Conservation (phyloP, 2,329 filamentous ascomycete species). For the Claviceps spartinae region DNA sequence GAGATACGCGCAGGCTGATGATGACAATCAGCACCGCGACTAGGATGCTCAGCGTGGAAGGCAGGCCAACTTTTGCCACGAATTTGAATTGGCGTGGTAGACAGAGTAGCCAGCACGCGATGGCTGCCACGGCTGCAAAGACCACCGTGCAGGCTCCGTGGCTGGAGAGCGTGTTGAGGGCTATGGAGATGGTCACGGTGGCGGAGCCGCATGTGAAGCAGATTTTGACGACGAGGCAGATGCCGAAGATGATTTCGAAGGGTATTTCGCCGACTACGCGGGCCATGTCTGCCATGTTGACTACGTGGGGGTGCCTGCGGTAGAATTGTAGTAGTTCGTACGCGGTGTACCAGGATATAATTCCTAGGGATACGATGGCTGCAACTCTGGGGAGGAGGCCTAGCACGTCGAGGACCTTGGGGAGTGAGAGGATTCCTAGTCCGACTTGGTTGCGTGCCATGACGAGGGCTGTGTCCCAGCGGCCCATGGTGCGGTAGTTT, state of each 20-base stretch:
- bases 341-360: slow-evolving; percentile 50
- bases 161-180: slow-evolving; percentile 53
- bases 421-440: slow-evolving; percentile 49
- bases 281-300: slow-evolving; percentile 60
- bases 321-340: slow-evolving; percentile 48
- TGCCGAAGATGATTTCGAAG: slow-evolving; percentile 19
- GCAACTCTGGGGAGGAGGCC: slow-evolving; percentile 56
- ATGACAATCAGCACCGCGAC: slow-evolving; percentile 24
- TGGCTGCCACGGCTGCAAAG: slow-evolving; percentile 35
- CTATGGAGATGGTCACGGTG: slow-evolving; percentile 51
- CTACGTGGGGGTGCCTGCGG: slow-evolving; percentile 51
- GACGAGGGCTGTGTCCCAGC: slow-evolving; percentile 21
- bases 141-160: slow-evolving; percentile 51
- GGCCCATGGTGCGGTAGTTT: slow-evolving; percentile 20
- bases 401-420: slow-evolving; percentile 54
- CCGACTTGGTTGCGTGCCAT: slow-evolving; percentile 22
- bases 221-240: slow-evolving; percentile 60
- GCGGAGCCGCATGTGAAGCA: slow-evolving; percentile 57
- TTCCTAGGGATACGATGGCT: slow-evolving; percentile 48
- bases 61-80: slow-evolving; percentile 17
- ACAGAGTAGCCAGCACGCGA: slow-evolving; percentile 38
- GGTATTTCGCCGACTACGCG: slow-evolving; percentile 29
- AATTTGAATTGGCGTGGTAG: slow-evolving; percentile 60
- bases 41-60: slow-evolving; percentile 21
- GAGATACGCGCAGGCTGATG: slow-evolving; percentile 19